A percentile compares a stretch with the other conserved stretches of the same genome.
Evolutionary conservation across 2,329 filamentous ascomycete species (phyloP).

Genomic region (Dactylellina cionopaga): DNA sequence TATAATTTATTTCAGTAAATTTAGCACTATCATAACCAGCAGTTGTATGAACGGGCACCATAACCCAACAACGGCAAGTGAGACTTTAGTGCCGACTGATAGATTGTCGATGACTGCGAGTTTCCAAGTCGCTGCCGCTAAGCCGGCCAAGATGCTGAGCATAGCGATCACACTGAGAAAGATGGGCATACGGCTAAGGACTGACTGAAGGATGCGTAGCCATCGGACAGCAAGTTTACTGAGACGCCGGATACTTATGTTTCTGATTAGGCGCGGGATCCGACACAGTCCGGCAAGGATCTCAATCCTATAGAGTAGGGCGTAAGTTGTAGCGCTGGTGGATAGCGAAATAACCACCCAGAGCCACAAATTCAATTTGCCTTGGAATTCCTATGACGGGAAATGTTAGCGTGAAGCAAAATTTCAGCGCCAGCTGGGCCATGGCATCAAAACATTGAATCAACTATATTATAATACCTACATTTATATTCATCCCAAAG

Average conservation of each 20-base stretch:
- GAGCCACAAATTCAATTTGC: neutral
- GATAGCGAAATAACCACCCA: neutral
- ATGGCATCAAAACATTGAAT: neutral
- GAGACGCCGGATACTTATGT: neutral
- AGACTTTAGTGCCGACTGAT: too few relatives aligned
- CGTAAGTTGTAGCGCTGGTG: neutral
- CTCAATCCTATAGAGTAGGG: neutral
- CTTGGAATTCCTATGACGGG: neutral
- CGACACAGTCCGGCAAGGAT: neutral
- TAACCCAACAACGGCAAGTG: too few relatives aligned
- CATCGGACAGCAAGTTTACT: neutral
- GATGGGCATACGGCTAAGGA: conserved; percentile 37
- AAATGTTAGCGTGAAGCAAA: neutral
- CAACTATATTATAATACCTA: neutral
- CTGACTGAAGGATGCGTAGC: conserved; percentile 14
- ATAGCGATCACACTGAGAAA: too few relatives aligned
- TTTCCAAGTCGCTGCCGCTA: too few relatives aligned
- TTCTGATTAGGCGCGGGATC: neutral
- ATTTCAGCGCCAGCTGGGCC: neutral
- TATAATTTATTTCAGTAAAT: too few relatives aligned
- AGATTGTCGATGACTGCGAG: too few relatives aligned
- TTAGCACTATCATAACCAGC: too few relatives aligned
- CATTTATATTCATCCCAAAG: conserved; percentile 63
- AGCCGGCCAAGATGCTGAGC: too few relatives aligned
- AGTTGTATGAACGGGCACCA: too few relatives aligned